Percentiles rank a stretch among this genome's conserved stretches.
Conservation (phyloP, 345 rosid genomes). For the Brassica cretica region DNA sequence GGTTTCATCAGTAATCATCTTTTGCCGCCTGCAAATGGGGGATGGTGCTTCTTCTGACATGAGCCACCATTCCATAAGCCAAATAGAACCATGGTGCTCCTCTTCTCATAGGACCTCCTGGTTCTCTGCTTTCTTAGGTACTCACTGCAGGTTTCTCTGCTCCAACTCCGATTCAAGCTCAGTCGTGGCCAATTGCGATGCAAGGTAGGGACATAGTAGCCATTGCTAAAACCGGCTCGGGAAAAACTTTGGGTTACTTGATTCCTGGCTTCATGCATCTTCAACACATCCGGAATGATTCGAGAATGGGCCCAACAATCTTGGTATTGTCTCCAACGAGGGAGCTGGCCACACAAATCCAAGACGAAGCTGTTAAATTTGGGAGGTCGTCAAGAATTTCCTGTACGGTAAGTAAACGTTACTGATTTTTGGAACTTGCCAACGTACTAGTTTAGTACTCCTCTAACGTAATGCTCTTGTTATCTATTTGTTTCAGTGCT, state of each 20-base stretch:
- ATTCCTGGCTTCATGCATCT: background rate
- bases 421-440: background rate
- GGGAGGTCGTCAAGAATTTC: background rate
- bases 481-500: background rate
- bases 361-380: background rate
- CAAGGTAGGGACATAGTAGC: background rate
- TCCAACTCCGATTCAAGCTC: background rate
- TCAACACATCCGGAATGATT: background rate
- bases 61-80: conserved; percentile 49
- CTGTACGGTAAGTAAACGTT: background rate
- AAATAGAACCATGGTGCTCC: conserved; percentile 51
- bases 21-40: conserved; percentile 75
- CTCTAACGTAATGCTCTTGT: background rate
- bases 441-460: background rate
- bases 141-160: background rate
- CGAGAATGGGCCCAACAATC: background rate
- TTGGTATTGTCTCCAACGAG: background rate
- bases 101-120: conserved; percentile 44
- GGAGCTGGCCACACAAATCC: background rate
- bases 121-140: background rate
- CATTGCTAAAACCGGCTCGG: background rate
- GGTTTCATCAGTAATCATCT: conserved; percentile 85
- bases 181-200: background rate
- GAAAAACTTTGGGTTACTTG: background rate
- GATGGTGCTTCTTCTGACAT: conserved; percentile 91